Evolutionary conservation across 164 flowering plant species (phyloP), one percentile per base, ranked within the genome.

Genomic region (Vitis cinerea): DNA sequence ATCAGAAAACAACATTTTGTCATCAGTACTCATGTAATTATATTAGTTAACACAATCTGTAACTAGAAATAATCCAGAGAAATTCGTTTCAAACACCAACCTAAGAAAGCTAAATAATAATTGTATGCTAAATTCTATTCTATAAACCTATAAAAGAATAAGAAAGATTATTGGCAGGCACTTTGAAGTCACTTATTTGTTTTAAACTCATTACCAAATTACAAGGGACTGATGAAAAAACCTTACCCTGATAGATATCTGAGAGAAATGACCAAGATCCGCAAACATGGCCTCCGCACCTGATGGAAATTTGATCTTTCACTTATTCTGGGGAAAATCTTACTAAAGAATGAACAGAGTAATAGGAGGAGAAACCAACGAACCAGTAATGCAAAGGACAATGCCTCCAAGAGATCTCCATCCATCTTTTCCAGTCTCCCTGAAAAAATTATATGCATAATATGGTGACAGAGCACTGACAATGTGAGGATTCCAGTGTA

Each of bases 221-320:
- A 6, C 44, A 37, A 37, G 44, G 27, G 44, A 37, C 7, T 17
- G 23, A 9, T 57, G 17, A 57, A 15, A 15, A 57, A 57, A 3
- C 27, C 10, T 62, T 75, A 86, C 95, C 88, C 79, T 82, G 54
- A 86, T 75, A 60, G 92, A 83, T 58, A 65, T 69, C 68, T 72
- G 72, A 4, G 90, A 84, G 71, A 89, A 90, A 76, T 88, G 97
- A 17, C 93, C 93, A 58, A 88, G 82, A 78, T 89, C 90, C 44
- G 93, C 90, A 76, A 87, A 91, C 90, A 91, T 91, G 17, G 93
- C 88, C 63, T 91, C 97, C 10, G 89, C 79, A 63, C 97, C 97
- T 90, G 81, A 73, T 30, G 59, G 58, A 49, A 57, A 3, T 2
- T 7, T 9, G 31, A 37, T 37, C 44, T 37, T 50, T 14, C 30